Evolutionary conservation across 371 early-diverging fungal species (phyloP), one percentile per base, ranked within the genome.

Genomic region (Zychaea mexicana): DNA sequence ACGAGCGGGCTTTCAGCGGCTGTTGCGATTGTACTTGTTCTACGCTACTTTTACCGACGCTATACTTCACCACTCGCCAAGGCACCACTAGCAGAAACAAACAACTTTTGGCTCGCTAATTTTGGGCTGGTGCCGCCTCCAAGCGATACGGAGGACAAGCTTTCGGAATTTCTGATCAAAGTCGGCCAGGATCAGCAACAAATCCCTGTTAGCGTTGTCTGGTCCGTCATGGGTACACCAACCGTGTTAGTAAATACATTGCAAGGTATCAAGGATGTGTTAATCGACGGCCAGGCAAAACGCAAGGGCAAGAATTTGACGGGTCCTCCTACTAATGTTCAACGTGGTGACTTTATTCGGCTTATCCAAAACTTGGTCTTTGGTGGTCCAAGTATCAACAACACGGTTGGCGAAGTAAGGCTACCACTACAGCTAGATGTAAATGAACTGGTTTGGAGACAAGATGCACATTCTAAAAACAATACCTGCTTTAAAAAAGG

Each of bases 81-180:
- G 12, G 71, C 71, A 27, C 72, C 77, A n/a, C 21, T 77, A 0
- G 73, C 78, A 21, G 55, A 55, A 10, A 58, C 66, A 2, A 60
- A 66, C 31, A 73, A 68, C 58, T 69, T 78, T 32, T 65, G 77
- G 58, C 53, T 73, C 15, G 65, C 71, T 4, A 57, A 74, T 28
- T 70, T 81, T 66, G 82, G 82, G 2, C 27, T 77, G 2, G 77
- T 77, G 1, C 79, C 78, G 15, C 82, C 82, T 12, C 77, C 82
- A 12, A 70, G 36, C 31, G 65, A 78, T 24, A 19, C 27, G 0
- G 74, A 55, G 3, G 82, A 81, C 39, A 22, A 62, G 0, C 60
- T 81, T 3, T 81, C 82, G 8, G 57, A 67, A 1, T 78, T 81
- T 28, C 56, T 81, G 17, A 77, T 81, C 52, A 54, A 57, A 17